These are phyloP conservation scores for Apiosordaria backusii DNA, from an alignment of 495 filamentous ascomycete species.

Conservation along the genomic window DNA sequence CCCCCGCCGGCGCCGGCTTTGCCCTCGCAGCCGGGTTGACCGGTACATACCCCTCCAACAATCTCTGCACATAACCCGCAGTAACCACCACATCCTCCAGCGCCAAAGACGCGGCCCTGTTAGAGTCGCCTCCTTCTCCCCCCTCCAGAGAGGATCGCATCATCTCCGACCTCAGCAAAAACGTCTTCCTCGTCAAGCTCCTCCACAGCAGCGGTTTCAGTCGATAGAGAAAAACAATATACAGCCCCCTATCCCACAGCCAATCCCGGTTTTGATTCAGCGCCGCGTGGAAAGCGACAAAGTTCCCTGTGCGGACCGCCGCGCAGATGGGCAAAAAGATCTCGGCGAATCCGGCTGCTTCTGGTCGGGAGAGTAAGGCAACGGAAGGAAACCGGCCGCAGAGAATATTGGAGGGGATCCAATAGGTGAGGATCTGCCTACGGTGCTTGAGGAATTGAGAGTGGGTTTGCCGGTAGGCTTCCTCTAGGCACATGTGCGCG, in stretches of 20 bases:
- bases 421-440: constrained; percentile 75
- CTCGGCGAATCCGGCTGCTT: constrained; percentile 64
- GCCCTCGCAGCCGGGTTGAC: constrained; percentile 23
- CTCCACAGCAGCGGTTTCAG: constrained; percentile 84
- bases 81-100: constrained; percentile 53
- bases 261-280: constrained; percentile 54
- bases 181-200: constrained; percentile 72
- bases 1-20: constrained; percentile 21
- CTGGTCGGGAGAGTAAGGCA: constrained; percentile 62
- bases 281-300: constrained; percentile 69
- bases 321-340: constrained; percentile 70
- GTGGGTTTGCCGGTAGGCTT: constrained; percentile 77
- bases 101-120: constrained; percentile 55
- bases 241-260: constrained; percentile 72
- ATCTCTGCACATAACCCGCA: constrained; percentile 48
- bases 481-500: constrained; percentile 67
- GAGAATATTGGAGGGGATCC: constrained; percentile 78
- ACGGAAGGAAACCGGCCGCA: constrained; percentile 78
- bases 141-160: constrained; percentile 48
- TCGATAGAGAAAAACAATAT: constrained; percentile 66
- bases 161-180: constrained; percentile 55
- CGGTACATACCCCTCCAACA: constrained; percentile 49
- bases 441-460: constrained; percentile 64
- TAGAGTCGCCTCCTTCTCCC: constrained; percentile 23
- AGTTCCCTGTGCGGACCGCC: constrained; percentile 75